These are phyloP conservation scores for Endocarpon pusillum DNA, from an alignment of 495 filamentous ascomycete species.

Conservation along the genomic window DNA sequence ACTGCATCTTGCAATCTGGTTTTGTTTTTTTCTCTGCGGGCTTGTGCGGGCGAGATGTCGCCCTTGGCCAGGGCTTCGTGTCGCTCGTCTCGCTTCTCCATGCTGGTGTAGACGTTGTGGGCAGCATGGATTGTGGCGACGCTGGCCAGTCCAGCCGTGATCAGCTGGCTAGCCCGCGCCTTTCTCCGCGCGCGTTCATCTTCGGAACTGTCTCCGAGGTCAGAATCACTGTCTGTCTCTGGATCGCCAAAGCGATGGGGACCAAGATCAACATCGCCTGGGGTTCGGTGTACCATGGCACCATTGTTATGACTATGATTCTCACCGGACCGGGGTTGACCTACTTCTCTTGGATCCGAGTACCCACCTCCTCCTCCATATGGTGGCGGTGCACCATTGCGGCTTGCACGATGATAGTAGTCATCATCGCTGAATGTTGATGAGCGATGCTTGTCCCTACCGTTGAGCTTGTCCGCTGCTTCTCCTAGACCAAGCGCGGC, in stretches of 20 bases:
- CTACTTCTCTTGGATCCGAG: constrained; percentile 34
- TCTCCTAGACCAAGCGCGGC: constrained; percentile 35
- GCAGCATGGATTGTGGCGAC: constrained; percentile 83
- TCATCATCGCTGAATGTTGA: constrained; percentile 28
- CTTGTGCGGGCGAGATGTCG: constrained; percentile 54
- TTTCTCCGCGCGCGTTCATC: constrained; percentile 60
- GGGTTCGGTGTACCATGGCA: constrained; percentile 8
- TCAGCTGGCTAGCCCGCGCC: constrained; percentile 65
- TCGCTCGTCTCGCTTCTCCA: constrained; percentile 57
- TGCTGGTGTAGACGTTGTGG: constrained; percentile 57
- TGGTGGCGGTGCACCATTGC: too few species aligned
- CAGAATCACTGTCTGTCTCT: constrained; percentile 36
- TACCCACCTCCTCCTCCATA: constrained; percentile 15
- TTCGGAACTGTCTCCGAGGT: constrained; percentile 57
- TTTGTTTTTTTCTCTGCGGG: constrained; percentile 56
- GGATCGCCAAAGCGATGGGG: constrained; percentile 17
- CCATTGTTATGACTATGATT: constrained; percentile 4
- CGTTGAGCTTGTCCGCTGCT: constrained; percentile 16
- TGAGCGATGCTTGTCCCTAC: constrained; percentile 22
- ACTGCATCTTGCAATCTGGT: constrained; percentile 58
- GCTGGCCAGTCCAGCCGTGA: constrained; percentile 69
- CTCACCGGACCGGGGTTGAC: constrained; percentile 32
- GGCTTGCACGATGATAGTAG: constrained; percentile 20
- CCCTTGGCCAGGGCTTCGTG: constrained; percentile 56
- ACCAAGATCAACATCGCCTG: constrained; percentile 7